Conservation (phyloP, 2,329 filamentous ascomycete species). For the Lasiodiplodia theobromae region DNA sequence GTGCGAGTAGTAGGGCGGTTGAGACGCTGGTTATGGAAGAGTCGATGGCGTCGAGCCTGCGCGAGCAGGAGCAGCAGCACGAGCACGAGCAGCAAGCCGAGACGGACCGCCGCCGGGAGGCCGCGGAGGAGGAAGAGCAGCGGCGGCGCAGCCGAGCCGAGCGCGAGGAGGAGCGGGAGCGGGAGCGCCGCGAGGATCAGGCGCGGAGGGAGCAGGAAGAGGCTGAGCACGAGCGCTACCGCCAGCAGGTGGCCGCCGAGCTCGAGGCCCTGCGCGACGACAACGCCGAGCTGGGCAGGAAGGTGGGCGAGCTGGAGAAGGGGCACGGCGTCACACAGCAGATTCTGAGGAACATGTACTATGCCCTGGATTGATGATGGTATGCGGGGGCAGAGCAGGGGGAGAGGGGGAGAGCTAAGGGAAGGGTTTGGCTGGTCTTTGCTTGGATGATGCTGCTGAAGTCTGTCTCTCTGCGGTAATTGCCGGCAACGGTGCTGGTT, state of each 20-base stretch:
- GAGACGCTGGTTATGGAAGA: slow-evolving; percentile 13
- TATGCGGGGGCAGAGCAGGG: not conserved
- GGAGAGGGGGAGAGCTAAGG: not conserved
- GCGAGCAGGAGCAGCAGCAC: not conserved
- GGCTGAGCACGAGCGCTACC: not conserved
- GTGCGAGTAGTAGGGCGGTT: not conserved
- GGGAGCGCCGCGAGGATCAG: too few relatives aligned
- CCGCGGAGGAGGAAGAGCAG: not conserved
- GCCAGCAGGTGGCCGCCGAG: not conserved
- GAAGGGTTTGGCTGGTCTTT: too few relatives aligned
- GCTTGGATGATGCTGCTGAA: too few relatives aligned
- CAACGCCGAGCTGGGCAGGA: not conserved
- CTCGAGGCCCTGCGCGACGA: slow-evolving; percentile 1
- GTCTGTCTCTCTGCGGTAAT: too few relatives aligned
- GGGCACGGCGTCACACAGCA: not conserved
- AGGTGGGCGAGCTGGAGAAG: slow-evolving; percentile 15
- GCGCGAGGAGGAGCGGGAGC: not conserved
- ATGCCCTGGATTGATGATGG: slow-evolving; percentile 10
- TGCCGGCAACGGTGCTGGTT: too few relatives aligned
- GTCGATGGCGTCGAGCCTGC: slow-evolving; percentile 1
- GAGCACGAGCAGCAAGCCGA: not conserved
- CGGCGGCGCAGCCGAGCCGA: too few relatives aligned
- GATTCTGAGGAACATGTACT: slow-evolving; percentile 15
- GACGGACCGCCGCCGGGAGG: too few relatives aligned
- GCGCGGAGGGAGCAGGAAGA: not conserved